phyloP scores from a whole-genome alignment of 176 grass and related monocot species.

The bread wheat (Triticum aestivum) region DNA sequence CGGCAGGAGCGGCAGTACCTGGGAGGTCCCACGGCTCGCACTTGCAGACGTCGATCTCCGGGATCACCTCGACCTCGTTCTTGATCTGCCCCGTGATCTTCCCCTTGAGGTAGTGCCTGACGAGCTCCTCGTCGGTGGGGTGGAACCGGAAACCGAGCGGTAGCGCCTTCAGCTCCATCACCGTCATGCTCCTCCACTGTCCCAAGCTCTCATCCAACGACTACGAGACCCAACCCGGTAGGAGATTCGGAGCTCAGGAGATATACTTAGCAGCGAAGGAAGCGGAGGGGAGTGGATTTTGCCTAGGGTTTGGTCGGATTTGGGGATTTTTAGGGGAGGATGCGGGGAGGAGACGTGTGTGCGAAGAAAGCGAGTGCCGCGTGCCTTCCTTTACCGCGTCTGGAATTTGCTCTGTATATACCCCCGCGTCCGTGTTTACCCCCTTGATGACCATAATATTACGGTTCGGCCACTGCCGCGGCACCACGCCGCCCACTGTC shows the following conservation, averaged over 20 bases:
- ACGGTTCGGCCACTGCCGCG: slow-evolving; percentile 16
- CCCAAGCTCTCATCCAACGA: background rate
- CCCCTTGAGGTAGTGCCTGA: slow-evolving; percentile 89
- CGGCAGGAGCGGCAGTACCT: slow-evolving; percentile 24
- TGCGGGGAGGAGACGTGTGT: slow-evolving; percentile 29
- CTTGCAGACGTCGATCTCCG: slow-evolving; percentile 99
- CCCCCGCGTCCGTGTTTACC: slow-evolving; percentile 7
- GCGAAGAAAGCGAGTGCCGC: slow-evolving; percentile 42
- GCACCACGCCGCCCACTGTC: too few species aligned
- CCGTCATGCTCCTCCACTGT: slow-evolving; percentile 39
- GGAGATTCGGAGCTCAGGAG: background rate
- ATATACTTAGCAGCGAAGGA: slow-evolving; percentile 51
- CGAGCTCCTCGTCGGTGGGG: slow-evolving; percentile 94
- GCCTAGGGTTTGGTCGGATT: slow-evolving; percentile 38
- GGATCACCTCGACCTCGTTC: slow-evolving; percentile 72
- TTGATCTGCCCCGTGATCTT: slow-evolving; percentile 84
- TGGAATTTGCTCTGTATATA: slow-evolving; percentile 32
- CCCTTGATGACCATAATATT: background rate
- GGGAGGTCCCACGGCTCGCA: slow-evolving; percentile 99
- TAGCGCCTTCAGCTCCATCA: slow-evolving; percentile 65
- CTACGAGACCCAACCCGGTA: background rate
- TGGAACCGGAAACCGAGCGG: slow-evolving; percentile 94
- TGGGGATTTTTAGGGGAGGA: slow-evolving; percentile 21
- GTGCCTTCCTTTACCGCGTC: slow-evolving; percentile 38
- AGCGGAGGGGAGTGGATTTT: background rate